Conservation (phyloP, 2,329 filamentous ascomycete species). For the Ceratocystis lukuohia region DNA sequence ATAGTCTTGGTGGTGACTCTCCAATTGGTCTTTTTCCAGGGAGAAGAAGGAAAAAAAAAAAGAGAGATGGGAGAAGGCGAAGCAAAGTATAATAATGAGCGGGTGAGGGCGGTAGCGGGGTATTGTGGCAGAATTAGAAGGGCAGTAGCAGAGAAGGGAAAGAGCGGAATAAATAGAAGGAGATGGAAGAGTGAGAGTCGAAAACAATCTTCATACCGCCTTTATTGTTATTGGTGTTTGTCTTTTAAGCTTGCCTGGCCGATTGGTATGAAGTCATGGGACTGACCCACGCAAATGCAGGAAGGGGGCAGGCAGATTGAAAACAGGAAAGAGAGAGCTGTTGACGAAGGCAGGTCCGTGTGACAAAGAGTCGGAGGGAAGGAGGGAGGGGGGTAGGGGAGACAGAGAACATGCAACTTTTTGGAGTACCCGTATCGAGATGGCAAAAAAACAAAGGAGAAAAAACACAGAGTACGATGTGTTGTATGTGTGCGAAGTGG, state of each 20-base stretch:
- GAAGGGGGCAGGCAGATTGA: background rate
- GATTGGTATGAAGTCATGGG: background rate
- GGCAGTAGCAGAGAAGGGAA: background rate
- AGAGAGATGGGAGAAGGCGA: background rate
- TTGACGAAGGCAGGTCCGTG: background rate
- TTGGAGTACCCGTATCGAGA: background rate
- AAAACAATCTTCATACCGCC: background rate
- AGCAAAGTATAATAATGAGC: background rate
- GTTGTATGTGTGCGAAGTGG: background rate
- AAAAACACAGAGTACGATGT: background rate
- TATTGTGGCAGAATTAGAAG: background rate
- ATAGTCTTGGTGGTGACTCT: background rate
- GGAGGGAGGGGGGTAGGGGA: constrained; percentile 23
- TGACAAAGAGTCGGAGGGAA: constrained; percentile 22
- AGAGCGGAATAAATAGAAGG: background rate
- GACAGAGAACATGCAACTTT: background rate
- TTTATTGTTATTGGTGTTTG: background rate
- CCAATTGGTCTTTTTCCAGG: background rate
- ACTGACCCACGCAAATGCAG: background rate
- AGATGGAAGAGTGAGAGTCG: background rate
- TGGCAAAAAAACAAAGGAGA: background rate
- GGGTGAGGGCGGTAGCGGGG: background rate
- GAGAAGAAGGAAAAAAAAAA: background rate
- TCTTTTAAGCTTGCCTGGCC: background rate
- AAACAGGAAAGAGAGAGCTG: background rate